Base-by-base conservation (phyloP, 257 asterid genomes). In the Solanum virginianum region DNA sequence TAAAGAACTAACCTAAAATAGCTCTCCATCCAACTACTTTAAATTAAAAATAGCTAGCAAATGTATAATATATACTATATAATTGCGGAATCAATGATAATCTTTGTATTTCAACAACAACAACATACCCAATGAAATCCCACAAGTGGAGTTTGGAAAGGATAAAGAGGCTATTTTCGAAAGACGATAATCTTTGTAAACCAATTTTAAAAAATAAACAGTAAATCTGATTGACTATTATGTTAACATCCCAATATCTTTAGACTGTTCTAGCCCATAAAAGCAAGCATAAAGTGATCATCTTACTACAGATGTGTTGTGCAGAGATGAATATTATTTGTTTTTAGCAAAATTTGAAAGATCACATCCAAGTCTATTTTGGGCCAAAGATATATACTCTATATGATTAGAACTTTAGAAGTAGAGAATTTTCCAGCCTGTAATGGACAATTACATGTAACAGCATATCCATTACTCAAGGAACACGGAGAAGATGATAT, bases 361-460 rank as follows among this genome's bases (percentile, higher is more conserved):
- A 80, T 83, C 74, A 72, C 84, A 82, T 77, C 69, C 55, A 60
- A 49, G 66, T 43, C 53, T 49, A 68, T 29, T 82, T 14, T n/a
- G 26, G 29, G 59, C 80, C 63, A 22, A n/a, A 84, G 54, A 18
- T 51, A 69, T 69, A 36, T 57, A 36, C 39, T 4, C 39, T 16
- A 81, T 41, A 18, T 18, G 85, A 83, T 45, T 45, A 59, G 5
- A 3, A 36, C 41, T 36, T 59, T 59, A 55, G 41, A 80, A 56
- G 59, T 10, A 66, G 51, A 68, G 88, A 83, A 86, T 86, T 85
- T 79, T 86, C 86, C 89, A 86, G 85, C 85, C 89, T 81, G 89
- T 84, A 86, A 66, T 51, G 85, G 68, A 82, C 77, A 57, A 69
- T 36, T 70, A 83, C 41, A 22, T 22, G 22, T 4, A 75, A 75